Evolutionary conservation across 805 yeast species (phyloP).

Genomic region (Barnettozyma siamensis): DNA sequence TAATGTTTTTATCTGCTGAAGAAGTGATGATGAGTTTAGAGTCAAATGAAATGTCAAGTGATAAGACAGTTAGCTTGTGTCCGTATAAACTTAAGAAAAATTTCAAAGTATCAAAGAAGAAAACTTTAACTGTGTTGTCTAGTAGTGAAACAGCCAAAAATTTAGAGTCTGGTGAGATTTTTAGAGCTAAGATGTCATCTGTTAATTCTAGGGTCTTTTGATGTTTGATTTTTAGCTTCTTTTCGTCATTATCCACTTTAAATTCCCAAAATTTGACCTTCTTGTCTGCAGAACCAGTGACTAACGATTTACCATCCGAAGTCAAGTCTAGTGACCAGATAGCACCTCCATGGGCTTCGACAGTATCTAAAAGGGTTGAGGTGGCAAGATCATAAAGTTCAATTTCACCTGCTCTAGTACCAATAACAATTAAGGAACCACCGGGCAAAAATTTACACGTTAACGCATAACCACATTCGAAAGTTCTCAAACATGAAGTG

Average conservation of each 20-base stretch:
- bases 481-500: slow-evolving; percentile 72
- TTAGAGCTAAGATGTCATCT: slow-evolving; percentile 80
- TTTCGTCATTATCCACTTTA: slow-evolving; percentile 53
- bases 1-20: slow-evolving; percentile 95
- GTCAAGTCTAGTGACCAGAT: slow-evolving; percentile 89
- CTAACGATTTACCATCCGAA: slow-evolving; percentile 75
- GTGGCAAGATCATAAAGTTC: slow-evolving; percentile 84
- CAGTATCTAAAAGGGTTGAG: slow-evolving; percentile 62
- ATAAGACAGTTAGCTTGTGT: slow-evolving; percentile 90
- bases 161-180: slow-evolving; percentile 73
- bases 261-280: slow-evolving; percentile 86
- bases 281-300: slow-evolving; percentile 94
- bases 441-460: slow-evolving; percentile 85
- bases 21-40: slow-evolving; percentile 85
- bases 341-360: slow-evolving; percentile 78
- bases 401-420: slow-evolving; percentile 81
- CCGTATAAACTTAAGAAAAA: slow-evolving; percentile 89
- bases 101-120: slow-evolving; percentile 80
- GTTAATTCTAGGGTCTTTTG: slow-evolving; percentile 76
- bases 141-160: slow-evolving; percentile 77
- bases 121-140: slow-evolving; percentile 94
- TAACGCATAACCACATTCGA: slow-evolving; percentile 84
- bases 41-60: slow-evolving; percentile 87
- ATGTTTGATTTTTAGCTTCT: slow-evolving; percentile 59
- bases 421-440: slow-evolving; percentile 78